These are phyloP conservation scores for Syncephalastrum racemosum DNA, from an alignment of 371 early-diverging fungal genomes.

Conservation along the genomic window DNA sequence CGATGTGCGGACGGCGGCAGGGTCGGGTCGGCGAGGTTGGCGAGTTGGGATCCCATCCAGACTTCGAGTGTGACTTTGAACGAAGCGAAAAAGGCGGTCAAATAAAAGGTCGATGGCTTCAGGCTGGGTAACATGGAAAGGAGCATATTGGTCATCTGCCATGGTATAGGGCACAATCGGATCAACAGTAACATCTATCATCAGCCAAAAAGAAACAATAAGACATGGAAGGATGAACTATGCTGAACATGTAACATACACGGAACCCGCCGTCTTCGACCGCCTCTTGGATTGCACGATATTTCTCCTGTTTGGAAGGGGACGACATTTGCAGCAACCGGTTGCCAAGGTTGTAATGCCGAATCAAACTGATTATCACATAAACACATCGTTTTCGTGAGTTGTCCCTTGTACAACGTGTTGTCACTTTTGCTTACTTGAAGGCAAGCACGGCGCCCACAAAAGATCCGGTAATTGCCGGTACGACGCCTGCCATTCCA, in stretches of 20 bases:
- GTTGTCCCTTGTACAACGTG: no score
- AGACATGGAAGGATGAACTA: background rate
- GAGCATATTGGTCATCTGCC: slow-evolving; percentile 31
- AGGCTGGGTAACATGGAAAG: slow-evolving; percentile 25
- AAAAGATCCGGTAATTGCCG: slow-evolving; percentile 20
- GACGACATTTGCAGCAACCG: slow-evolving; percentile 29
- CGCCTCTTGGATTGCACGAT: slow-evolving; percentile 36
- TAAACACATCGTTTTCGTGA: background rate
- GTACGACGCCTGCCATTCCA: slow-evolving; percentile 34
- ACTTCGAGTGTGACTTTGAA: slow-evolving; percentile 37
- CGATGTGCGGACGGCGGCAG: slow-evolving; percentile 42
- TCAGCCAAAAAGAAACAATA: background rate
- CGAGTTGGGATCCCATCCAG: slow-evolving; percentile 44
- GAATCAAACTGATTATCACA: slow-evolving; percentile 22
- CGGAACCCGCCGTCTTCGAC: slow-evolving; percentile 36
- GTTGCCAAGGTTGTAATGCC: slow-evolving; percentile 27
- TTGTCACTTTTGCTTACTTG: slow-evolving; percentile 8
- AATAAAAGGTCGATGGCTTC: slow-evolving; percentile 17
- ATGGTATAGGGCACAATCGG: slow-evolving; percentile 41
- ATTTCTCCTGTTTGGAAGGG: slow-evolving; percentile 35
- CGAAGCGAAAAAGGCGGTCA: slow-evolving; percentile 25
- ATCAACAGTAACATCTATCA: slow-evolving; percentile 33
- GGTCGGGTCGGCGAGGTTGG: slow-evolving; percentile 30
- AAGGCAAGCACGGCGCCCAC: slow-evolving; percentile 25
- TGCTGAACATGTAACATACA: slow-evolving; percentile 17